Evolutionary conservation across 306 rosid species (phyloP).

Genomic region (Abrus precatorius): DNA sequence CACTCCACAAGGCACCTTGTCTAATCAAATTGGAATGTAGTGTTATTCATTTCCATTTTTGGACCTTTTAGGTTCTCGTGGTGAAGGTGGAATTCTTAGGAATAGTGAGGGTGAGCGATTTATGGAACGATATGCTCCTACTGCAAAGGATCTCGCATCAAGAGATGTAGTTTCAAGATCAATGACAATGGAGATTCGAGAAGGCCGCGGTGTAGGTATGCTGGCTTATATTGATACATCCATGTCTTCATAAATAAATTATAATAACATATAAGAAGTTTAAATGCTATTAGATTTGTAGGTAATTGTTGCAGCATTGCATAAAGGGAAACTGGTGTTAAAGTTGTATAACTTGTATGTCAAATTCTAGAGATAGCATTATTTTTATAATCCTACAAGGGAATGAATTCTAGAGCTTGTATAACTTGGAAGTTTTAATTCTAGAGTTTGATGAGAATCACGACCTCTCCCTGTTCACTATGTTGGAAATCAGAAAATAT

Average conservation of each 20-base stretch:
- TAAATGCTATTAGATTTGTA: constrained; percentile 14
- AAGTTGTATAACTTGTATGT: constrained; percentile 21
- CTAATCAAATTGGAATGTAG: constrained; percentile 30
- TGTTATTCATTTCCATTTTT: constrained; percentile 47
- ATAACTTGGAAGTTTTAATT: too few species aligned
- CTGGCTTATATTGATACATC: constrained; percentile 12
- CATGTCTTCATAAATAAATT: constrained; percentile 4
- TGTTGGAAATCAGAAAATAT: constrained; percentile 11
- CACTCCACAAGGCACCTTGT: constrained; percentile 22
- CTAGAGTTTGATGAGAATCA: constrained; percentile 12
- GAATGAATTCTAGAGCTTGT: background rate
- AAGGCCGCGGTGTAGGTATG: constrained; percentile 96
- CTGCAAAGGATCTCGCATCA: constrained; percentile 98
- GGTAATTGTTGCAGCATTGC: background rate
- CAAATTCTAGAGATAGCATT: constrained; percentile 15
- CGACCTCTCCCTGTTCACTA: constrained; percentile 25
- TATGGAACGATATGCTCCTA: constrained; percentile 99
- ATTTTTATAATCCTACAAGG: background rate
- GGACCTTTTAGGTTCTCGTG: constrained; percentile 84
- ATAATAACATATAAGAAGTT: constrained; percentile 1
- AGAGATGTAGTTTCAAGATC: constrained; percentile 94
- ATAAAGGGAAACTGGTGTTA: background rate
- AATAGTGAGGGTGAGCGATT: constrained; percentile 98
- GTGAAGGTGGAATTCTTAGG: constrained; percentile 98
- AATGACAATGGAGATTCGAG: constrained; percentile 96